Evolutionary conservation across 495 filamentous ascomycete genomes (phyloP).

Genomic region (Schizothecium vesticola): DNA sequence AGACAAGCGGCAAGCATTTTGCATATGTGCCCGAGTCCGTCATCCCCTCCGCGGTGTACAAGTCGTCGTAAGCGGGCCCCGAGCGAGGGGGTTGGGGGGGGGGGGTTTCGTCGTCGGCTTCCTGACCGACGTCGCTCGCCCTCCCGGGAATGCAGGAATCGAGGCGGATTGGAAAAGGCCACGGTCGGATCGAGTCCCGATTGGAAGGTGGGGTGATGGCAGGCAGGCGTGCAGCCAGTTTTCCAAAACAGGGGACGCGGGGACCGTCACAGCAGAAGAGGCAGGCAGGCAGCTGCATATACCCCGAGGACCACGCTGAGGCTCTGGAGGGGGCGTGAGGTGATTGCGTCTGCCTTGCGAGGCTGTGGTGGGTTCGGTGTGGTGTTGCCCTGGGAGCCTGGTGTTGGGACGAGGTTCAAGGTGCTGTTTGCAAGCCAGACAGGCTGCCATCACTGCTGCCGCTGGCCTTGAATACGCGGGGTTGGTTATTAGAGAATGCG

Average conservation of each 20-base stretch:
- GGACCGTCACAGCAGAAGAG: neutral
- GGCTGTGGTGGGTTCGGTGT: neutral
- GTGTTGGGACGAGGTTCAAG: neutral
- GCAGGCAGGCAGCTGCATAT: neutral
- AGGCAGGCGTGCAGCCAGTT: neutral
- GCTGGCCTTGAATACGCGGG: neutral
- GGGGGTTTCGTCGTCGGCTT: neutral
- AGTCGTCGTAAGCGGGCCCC: neutral
- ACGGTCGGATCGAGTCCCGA: neutral
- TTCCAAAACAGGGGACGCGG: neutral
- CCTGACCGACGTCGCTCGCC: neutral
- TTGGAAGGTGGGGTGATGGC: neutral
- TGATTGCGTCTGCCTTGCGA: neutral
- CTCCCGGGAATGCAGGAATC: neutral
- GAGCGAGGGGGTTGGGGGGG: accelerated
- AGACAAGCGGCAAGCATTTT: neutral
- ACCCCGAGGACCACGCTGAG: neutral
- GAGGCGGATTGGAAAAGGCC: neutral
- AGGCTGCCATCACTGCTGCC: neutral
- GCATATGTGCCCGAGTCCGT: neutral
- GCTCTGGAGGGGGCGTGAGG: neutral
- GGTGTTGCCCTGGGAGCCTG: neutral
- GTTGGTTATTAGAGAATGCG: neutral
- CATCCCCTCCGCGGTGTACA: neutral
- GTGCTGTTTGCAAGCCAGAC: neutral